Conservation (phyloP, 2,329 filamentous ascomycete genomes). For the Myriosclerotinia curreyana region DNA sequence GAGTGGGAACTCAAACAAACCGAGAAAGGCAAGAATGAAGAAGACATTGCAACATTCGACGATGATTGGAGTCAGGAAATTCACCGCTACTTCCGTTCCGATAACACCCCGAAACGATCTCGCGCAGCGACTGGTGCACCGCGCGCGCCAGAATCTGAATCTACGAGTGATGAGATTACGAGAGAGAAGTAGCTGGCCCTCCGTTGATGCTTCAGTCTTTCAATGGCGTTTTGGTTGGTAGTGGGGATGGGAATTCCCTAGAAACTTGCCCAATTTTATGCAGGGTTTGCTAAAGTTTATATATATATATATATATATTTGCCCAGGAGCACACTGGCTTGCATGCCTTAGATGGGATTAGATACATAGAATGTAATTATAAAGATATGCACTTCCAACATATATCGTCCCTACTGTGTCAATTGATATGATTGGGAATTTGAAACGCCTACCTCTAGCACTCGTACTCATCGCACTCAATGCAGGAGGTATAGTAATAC, state of each 20-base stretch:
- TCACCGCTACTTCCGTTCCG: slow-evolving; percentile 31
- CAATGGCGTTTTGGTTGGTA: slow-evolving; percentile 2
- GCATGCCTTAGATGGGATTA: neutral
- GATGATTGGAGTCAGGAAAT: slow-evolving; percentile 33
- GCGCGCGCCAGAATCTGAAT: neutral
- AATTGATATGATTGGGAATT: neutral
- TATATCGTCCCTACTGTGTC: neutral
- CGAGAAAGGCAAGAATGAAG: slow-evolving; percentile 38
- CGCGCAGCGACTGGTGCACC: neutral
- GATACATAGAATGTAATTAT: slow-evolving; percentile 10
- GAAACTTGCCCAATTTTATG: neutral
- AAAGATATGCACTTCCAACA: neutral
- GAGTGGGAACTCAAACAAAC: slow-evolving; percentile 59
- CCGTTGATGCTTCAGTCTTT: neutral
- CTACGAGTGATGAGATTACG: slow-evolving; percentile 17
- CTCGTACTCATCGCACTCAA: no score
- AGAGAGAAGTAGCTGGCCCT: slow-evolving; percentile 4
- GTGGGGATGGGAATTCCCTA: neutral
- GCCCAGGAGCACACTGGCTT: neutral
- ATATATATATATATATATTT: slow-evolving; percentile 5
- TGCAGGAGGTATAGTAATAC: neutral
- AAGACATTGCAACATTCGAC: slow-evolving; percentile 22
- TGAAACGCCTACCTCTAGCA: neutral
- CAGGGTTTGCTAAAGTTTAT: neutral
- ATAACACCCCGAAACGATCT: slow-evolving; percentile 12